Evolutionary conservation across 2,329 filamentous ascomycete genomes (phyloP).

Genomic region (Beauveria varroae): DNA sequence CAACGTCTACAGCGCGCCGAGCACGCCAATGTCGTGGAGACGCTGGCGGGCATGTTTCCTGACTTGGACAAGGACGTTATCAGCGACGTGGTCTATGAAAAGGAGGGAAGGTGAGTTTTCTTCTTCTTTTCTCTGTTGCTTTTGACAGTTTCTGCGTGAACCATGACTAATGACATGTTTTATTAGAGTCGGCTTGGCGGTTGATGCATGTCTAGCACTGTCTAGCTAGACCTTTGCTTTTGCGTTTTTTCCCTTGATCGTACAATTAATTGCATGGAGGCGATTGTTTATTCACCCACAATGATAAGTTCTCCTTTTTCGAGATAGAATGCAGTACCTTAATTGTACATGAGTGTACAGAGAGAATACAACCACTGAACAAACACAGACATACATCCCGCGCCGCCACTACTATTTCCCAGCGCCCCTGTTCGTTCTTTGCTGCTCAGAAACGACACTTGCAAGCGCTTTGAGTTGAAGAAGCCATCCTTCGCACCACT

Average conservation of each 20-base stretch:
- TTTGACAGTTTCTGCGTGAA: not conserved
- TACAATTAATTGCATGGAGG: no score
- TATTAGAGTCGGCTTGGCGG: conserved; percentile 69
- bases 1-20: conserved; percentile 74
- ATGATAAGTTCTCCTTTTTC: not conserved
- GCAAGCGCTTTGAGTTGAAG: no score
- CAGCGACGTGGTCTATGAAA: conserved; percentile 91
- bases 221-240: conserved; percentile 29
- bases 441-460: no score
- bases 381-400: no score
- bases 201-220: conserved; percentile 75
- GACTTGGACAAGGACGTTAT: conserved; percentile 91
- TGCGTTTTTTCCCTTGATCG: not conserved
- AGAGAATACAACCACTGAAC: no score
- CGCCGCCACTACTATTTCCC: no score
- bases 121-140: not conserved
- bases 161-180: not conserved
- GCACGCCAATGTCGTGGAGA: conserved; percentile 88
- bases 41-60: conserved; percentile 92
- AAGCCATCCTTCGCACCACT: no score
- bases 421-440: no score
- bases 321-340: no score
- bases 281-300: not conserved
- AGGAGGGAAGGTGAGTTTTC: conserved; percentile 74
- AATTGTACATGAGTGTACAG: no score